A percentile compares a stretch with the other conserved stretches of the same genome.
Conservation (phyloP, 2,329 filamentous ascomycete genomes). For the Colletotrichum sp. region DNA sequence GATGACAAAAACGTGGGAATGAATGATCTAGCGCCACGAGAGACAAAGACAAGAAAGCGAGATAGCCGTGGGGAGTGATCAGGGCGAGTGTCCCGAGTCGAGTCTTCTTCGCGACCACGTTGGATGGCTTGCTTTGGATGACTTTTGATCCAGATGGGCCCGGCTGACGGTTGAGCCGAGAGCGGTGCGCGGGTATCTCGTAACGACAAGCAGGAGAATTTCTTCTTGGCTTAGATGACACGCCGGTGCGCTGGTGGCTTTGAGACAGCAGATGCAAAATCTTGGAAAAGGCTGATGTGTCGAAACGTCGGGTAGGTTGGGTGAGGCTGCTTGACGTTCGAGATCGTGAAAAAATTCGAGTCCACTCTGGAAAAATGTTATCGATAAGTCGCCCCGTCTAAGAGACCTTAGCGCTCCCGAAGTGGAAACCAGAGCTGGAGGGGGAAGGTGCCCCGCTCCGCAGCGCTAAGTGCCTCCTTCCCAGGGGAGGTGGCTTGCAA, state of each 20-base stretch:
- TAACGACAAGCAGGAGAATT: background rate
- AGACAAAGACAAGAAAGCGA: background rate
- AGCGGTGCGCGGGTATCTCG: background rate
- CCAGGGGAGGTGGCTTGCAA: background rate
- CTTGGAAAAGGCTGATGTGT: background rate
- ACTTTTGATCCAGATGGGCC: background rate
- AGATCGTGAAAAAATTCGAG: conserved; percentile 16
- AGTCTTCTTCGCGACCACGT: conserved; percentile 15
- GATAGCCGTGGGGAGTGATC: background rate
- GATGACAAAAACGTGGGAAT: background rate
- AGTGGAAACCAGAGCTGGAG: background rate
- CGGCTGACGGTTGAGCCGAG: background rate
- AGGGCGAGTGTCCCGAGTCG: background rate
- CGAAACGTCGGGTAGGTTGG: background rate
- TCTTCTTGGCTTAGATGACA: background rate
- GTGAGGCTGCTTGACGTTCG: background rate
- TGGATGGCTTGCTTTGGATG: background rate
- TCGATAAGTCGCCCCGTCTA: background rate
- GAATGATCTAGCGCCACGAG: background rate
- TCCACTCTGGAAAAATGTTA: conserved; percentile 2
- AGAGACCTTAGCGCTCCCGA: background rate
- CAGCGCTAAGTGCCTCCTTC: background rate
- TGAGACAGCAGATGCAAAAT: background rate
- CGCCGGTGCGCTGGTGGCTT: background rate
- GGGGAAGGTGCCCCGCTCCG: background rate